Conservation (phyloP, 2,329 filamentous ascomycete genomes). For the Mollisiaceae sp. region DNA sequence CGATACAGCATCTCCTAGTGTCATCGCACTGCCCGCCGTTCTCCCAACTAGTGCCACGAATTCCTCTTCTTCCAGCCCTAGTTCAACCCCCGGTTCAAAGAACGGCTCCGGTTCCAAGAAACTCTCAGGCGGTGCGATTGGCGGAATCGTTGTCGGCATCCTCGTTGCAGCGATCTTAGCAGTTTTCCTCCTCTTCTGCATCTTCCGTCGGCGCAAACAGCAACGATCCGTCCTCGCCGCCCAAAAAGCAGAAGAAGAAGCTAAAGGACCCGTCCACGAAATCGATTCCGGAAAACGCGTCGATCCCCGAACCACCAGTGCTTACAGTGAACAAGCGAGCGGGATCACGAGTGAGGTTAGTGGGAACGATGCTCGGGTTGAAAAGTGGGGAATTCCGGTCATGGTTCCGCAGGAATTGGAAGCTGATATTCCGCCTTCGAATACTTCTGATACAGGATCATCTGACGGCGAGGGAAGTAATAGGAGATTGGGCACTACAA, state of each 20-base stretch:
- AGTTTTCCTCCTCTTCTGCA: constrained; percentile 25
- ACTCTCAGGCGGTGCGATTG: constrained; percentile 30
- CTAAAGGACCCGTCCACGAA: constrained; percentile 20
- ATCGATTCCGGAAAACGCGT: constrained; percentile 28
- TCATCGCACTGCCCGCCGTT: constrained; percentile 30
- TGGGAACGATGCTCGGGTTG: constrained; percentile 30
- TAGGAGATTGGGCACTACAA: neutral
- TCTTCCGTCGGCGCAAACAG: constrained; percentile 17
- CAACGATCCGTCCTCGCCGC: constrained; percentile 1
- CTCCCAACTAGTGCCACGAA: constrained; percentile 17
- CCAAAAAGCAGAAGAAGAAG: neutral
- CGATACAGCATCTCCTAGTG: constrained; percentile 14
- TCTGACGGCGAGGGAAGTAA: neutral
- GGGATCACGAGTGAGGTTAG: constrained; percentile 26
- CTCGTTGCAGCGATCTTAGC: constrained; percentile 23
- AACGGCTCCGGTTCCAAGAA: neutral
- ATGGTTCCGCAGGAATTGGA: constrained; percentile 38
- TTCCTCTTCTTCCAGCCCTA: neutral
- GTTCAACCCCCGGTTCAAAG: neutral
- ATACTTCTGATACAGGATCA: constrained; percentile 8
- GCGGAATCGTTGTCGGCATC: constrained; percentile 32
- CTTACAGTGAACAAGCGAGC: constrained; percentile 29
- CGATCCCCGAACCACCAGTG: constrained; percentile 17
- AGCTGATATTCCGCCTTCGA: constrained; percentile 22
- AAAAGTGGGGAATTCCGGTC: constrained; percentile 36